Conservation (phyloP, 148 eudicot species). For the Polygonum aviculare region DNA sequence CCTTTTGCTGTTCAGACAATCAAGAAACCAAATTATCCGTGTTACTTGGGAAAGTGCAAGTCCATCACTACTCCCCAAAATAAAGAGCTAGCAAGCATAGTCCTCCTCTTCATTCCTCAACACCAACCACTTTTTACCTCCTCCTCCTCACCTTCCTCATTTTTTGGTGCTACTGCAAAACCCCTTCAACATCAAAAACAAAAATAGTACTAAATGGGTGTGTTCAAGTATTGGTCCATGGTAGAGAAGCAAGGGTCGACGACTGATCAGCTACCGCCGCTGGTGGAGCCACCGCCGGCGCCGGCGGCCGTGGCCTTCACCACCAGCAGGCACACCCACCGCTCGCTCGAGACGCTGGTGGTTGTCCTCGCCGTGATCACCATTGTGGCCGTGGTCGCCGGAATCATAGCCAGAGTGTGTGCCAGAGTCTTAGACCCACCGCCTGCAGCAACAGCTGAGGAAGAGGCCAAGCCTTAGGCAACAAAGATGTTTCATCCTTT, state of each 20-base stretch:
- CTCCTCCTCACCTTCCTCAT: not conserved
- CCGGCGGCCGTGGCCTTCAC: not conserved
- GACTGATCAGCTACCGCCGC: not conserved
- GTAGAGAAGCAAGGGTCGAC: not conserved
- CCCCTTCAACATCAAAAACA: not conserved
- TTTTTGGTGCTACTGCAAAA: not conserved
- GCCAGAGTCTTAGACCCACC: conserved; percentile 17
- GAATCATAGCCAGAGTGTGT: conserved; percentile 62
- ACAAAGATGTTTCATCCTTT: conserved; percentile 21
- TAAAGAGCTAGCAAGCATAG: not conserved
- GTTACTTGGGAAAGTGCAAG: not conserved
- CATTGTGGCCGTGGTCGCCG: conserved; percentile 51
- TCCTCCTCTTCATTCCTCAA: no score
- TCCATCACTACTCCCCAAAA: not conserved
- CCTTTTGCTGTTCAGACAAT: not conserved
- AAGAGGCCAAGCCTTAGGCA: conserved; percentile 22
- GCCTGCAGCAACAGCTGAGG: conserved; percentile 21
- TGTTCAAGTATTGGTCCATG: not conserved
- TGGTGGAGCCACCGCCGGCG: not conserved
- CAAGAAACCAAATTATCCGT: not conserved
- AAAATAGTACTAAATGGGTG: not conserved
- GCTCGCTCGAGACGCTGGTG: conserved; percentile 64
- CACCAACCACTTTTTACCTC: no score
- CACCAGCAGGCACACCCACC: conserved; percentile 26
- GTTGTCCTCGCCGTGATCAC: conserved; percentile 78